Conservation (phyloP, 805 yeast genomes). For the Maudiozyma turicensis region DNA sequence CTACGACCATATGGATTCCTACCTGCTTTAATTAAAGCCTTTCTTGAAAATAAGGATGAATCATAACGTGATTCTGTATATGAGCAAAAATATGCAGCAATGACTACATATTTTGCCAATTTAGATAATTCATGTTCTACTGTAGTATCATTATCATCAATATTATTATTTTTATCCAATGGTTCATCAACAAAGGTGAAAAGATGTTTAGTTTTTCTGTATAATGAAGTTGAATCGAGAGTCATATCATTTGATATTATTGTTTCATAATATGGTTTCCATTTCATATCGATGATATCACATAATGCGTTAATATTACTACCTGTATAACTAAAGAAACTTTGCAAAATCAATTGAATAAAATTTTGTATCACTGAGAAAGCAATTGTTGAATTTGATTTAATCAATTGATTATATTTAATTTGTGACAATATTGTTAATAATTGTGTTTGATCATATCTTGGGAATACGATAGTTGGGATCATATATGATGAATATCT, state of each 20-base stretch:
- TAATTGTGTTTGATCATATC: conserved; percentile 20
- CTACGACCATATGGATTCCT: conserved; percentile 34
- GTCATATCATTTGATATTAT: conserved; percentile 13
- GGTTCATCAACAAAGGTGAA: conserved; percentile 29
- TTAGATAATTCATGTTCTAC: conserved; percentile 27
- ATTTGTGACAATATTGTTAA: conserved; percentile 10
- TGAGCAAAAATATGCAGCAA: conserved; percentile 80
- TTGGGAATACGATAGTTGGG: conserved; percentile 25
- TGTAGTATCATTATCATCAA: neutral
- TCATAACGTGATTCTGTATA: conserved; percentile 64
- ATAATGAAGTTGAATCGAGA: conserved; percentile 8
- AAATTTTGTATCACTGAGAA: conserved; percentile 11
- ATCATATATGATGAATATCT: conserved; percentile 20
- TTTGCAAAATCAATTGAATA: conserved; percentile 22
- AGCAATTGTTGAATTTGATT: neutral
- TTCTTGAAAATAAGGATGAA: conserved; percentile 55
- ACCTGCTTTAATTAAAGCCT: conserved; percentile 35
- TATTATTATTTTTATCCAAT: conserved; percentile 10
- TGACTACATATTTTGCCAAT: conserved; percentile 58
- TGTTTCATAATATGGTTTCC: conserved; percentile 16
- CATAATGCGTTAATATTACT: conserved; percentile 19
- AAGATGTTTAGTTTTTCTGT: neutral
- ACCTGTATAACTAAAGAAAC: conserved; percentile 28
- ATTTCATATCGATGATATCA: conserved; percentile 25
- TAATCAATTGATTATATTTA: neutral